phyloP scores from a whole-genome alignment of 116 monocot species.

The Dioscorea cayenensis region DNA sequence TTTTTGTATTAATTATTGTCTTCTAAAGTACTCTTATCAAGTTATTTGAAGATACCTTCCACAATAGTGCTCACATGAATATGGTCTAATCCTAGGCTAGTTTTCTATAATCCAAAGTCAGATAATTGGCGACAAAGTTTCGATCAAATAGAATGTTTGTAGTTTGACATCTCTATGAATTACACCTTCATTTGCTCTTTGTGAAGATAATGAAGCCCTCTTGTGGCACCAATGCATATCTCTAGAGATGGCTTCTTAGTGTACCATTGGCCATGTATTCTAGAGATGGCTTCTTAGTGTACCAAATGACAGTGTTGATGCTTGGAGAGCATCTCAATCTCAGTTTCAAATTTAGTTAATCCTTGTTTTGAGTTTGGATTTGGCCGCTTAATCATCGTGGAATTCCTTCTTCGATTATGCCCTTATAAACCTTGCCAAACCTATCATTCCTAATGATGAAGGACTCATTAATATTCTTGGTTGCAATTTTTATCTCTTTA shows the following conservation, averaged over 20 bases:
- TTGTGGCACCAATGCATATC: slow-evolving; percentile 62
- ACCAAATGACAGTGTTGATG: slow-evolving; percentile 62
- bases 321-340: slow-evolving; percentile 71
- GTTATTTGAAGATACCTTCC: slow-evolving; percentile 65
- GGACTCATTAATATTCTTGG: slow-evolving; percentile 55
- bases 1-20: slow-evolving; percentile 61
- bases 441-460: slow-evolving; percentile 59
- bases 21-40: slow-evolving; percentile 66
- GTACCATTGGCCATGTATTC: slow-evolving; percentile 81
- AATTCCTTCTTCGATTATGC: slow-evolving; percentile 36
- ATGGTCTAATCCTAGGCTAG: slow-evolving; percentile 47
- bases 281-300: too few relatives aligned
- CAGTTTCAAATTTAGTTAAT: slow-evolving; percentile 60
- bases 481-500: slow-evolving; percentile 41
- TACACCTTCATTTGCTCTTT: slow-evolving; percentile 56
- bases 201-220: slow-evolving; percentile 72
- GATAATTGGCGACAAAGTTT: slow-evolving; percentile 58
- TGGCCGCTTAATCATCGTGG: slow-evolving; percentile 50
- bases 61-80: slow-evolving; percentile 79
- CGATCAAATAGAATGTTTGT: slow-evolving; percentile 66
- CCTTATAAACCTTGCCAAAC: slow-evolving; percentile 75
- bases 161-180: slow-evolving; percentile 78
- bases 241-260: slow-evolving; percentile 58
- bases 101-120: slow-evolving; percentile 70
- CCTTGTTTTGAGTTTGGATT: slow-evolving; percentile 51